Conservation (phyloP, 2,329 filamentous ascomycete genomes). For the Raffaelea deltoideospora region DNA sequence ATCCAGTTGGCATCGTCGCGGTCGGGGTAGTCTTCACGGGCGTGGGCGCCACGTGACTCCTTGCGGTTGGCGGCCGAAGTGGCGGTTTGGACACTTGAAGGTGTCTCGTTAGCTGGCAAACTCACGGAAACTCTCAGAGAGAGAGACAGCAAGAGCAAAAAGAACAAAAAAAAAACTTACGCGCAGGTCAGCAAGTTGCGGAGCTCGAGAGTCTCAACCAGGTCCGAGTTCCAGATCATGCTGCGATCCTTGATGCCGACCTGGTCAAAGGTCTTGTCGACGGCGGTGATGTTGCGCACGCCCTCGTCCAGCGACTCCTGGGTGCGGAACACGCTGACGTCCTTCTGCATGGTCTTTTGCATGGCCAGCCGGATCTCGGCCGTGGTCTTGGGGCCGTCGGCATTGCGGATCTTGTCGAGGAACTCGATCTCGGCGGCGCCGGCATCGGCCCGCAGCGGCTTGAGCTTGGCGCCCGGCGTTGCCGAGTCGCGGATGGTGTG, state of each 20-base stretch:
- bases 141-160: no score
- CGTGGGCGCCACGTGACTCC: slow-evolving; percentile 94
- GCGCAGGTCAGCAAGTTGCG: slow-evolving; percentile 94
- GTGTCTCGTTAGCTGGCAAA: slow-evolving; percentile 8
- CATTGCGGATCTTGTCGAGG: slow-evolving; percentile 72
- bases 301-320: slow-evolving; percentile 89
- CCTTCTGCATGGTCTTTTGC: slow-evolving; percentile 97
- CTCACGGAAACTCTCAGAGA: background rate
- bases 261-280: slow-evolving; percentile 66
- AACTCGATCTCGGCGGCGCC: slow-evolving; percentile 76
- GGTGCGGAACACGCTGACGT: slow-evolving; percentile 92
- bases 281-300: slow-evolving; percentile 72
- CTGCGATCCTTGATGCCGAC: slow-evolving; percentile 94
- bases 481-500: slow-evolving; percentile 96
- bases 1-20: slow-evolving; percentile 96
- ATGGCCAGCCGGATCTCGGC: slow-evolving; percentile 79
- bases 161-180: slow-evolving; percentile 36
- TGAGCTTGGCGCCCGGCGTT: slow-evolving; percentile 65
- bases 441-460: slow-evolving; percentile 68
- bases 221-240: slow-evolving; percentile 99
- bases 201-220: slow-evolving; percentile 91
- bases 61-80: slow-evolving; percentile 82
- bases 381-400: slow-evolving; percentile 74
- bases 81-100: slow-evolving; percentile 82
- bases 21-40: slow-evolving; percentile 90